A percentile compares a stretch with the other conserved stretches of the same genome.
These are phyloP conservation scores for Onygenales sp. DNA, from an alignment of 2,329 filamentous ascomycete genomes.

Conservation along the genomic window DNA sequence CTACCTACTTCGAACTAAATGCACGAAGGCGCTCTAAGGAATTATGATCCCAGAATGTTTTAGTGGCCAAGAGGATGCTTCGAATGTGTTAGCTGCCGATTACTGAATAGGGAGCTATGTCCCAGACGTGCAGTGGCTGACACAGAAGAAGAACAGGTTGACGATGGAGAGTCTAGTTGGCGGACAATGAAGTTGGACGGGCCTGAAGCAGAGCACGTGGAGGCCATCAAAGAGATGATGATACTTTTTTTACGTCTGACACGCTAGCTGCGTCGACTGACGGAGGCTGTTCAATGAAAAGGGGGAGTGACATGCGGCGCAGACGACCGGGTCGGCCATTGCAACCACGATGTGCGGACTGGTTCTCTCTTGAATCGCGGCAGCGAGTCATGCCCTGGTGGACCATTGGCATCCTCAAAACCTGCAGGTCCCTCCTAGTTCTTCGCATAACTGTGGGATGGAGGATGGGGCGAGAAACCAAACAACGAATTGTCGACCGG, in stretches of 20 bases:
- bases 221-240: constrained; percentile 1
- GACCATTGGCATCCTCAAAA: not conserved
- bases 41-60: not conserved
- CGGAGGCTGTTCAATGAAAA: not conserved
- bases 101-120: not conserved
- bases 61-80: not conserved
- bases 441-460: not conserved
- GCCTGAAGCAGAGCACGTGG: constrained; percentile 1
- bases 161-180: not conserved
- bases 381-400: not conserved
- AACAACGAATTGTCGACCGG: not conserved
- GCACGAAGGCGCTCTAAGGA: no score
- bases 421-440: not conserved
- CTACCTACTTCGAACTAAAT: no score
- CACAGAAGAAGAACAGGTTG: not conserved
- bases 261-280: constrained; percentile 1
- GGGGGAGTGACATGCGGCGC: not conserved
- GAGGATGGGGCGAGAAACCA: not conserved
- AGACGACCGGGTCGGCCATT: not conserved
- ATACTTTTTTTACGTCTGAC: not conserved
- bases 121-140: not conserved
- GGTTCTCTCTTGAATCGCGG: not conserved
- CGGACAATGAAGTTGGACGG: not conserved
- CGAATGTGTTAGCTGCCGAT: not conserved
- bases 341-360: not conserved